Base-by-base conservation (phyloP, 306 rosid species). In the Aeschynomene evenia region DNA sequence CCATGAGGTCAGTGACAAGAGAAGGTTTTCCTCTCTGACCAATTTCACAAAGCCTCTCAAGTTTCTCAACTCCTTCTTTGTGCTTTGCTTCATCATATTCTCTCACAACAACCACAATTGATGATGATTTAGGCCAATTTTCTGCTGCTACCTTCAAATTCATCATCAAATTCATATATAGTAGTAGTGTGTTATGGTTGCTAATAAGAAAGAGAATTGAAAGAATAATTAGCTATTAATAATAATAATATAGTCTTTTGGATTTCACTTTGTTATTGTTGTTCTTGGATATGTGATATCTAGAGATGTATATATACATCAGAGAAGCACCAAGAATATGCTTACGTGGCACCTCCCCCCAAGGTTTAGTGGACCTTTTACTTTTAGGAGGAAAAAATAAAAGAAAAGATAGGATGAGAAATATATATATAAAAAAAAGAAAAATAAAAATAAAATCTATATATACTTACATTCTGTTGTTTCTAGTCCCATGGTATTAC, bases 1-100 rank as follows among this genome's bases (percentile, higher is more conserved):
- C 98, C 87, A 94, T 72, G 52, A 85, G 84, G 71, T 94, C 96
- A 66, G 96, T 85, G 72, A 88, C 84, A 81, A 94, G 95, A n/a
- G 90, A 80, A 54, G 93, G 81, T 59, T 85, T 88, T 11, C 87
- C 91, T 24, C 62, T 75, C 71, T 83, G 88, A 31, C 93, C 97
- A 66, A 82, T 68, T 54, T 94, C 98, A 70, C 96, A 90, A 46
- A 76, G 79, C 63, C 76, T 81, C 86, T 90, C 97, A 71, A 94
- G 72, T 83, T 88, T 87, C 82, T 86, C 98, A 60, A 89, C 89
- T 63, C 71, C 85, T 26, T 28, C 77, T 64, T 82, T 87, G 69
- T 94, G 92, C 40, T 70, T 86, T 42, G 71, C 85, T 84, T 88
- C 85, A 53, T 85, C 85, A 66, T 90, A 94, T 59, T 84, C 90